Base-by-base conservation (phyloP, 1,139 yeast genomes). In the Keqinozyma sinolaborantium region DNA sequence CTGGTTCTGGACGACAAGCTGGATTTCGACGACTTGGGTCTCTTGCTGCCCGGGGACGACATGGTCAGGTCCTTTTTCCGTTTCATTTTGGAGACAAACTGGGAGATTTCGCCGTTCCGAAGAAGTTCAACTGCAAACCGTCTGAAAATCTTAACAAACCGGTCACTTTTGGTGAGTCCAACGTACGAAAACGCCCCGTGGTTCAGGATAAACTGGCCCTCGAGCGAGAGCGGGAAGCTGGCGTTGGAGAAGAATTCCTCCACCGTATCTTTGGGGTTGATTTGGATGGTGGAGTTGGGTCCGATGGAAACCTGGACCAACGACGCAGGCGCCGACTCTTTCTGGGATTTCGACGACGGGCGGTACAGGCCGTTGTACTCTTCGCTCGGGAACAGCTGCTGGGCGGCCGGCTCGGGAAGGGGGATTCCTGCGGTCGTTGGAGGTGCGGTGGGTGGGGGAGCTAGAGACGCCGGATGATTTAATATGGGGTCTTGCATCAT, bases 131-230 rank as follows among this genome's bases (percentile, higher is more conserved):
- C 50, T 3, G 66, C 61, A 44, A 58, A 68, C 29, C 58, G 56
- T 24, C 75, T 50, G 26, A 68, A 50, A 26, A 66, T 53, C 31
- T 61, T 60, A 23, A 65, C 56, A 39, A 61, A 69, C 5, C 68
- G 63, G 39, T 69, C 75, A 36, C 64, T 53, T 36, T 68, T 69
- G 4, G 70, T 60, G 26, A 68, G 46, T 1, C 73, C 74, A 27
- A 66, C 55, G 35, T 64, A 68, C 2, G 72, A 62, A 16, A 68
- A 40, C n/a, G 58, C 51, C 2, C 75, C 75, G 33, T 66, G 71
- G 27, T 56, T 60, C 37, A 66, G 72, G 59, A 70, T 58, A 25
- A 44, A 42, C 2, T 58, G 53, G 2, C 73, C 73, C 31, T 67
- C 73, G 5, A 62, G 50, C 34, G 54, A 51, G 15, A 68, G 44